Evolutionary conservation across 164 flowering plant genomes (phyloP), one percentile per base, ranked within the genome.

Genomic region (Buxus sempervirens): DNA sequence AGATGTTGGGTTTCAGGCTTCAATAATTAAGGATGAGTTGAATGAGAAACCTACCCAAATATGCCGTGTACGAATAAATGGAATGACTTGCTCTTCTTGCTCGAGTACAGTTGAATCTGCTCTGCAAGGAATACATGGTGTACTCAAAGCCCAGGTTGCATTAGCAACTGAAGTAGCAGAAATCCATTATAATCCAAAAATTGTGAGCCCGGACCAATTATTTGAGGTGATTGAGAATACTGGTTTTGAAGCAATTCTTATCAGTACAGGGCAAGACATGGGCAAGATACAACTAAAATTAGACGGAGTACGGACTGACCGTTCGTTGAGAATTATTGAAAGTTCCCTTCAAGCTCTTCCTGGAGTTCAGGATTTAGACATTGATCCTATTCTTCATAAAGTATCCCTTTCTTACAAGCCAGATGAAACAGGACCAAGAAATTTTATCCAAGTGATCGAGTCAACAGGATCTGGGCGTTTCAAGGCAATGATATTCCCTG

Each of bases 11-110:
- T 90, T 90, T 76, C 58, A 82, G 65, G 93, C 96, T 18, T 57
- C 83, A 12, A 54, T 84, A 73, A 77, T 86, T 20, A 42, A 74
- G 58, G 93, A 82, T 25, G 86, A 81, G n/a, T 27, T 58, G 3
- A 71, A 49, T 67, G 86, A 82, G 28, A 73, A 55, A 54, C 61
- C 79, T 13, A 64, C 48, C 25, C 86, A 79, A 64, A 77, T 81
- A 54, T 89, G 97, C 55, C 76, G 92, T 25, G 74, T 93, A 19
- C 84, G 62, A 2, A 85, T 89, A 38, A 85, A 78, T 66, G 94
- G 97, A 62, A 89, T 93, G 96, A 88, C 91, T 21, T 91, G 98
- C 77, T 86, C 97, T 49, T 77, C 93, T 36, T 93, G 98, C 77
- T 82, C 91, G 53, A 76, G 78, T 12, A 78, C 94, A 1, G 73